These are phyloP conservation scores for Podaxis carcinomalis DNA, from an alignment of 768 basidiomycete species.

Conservation along the genomic window DNA sequence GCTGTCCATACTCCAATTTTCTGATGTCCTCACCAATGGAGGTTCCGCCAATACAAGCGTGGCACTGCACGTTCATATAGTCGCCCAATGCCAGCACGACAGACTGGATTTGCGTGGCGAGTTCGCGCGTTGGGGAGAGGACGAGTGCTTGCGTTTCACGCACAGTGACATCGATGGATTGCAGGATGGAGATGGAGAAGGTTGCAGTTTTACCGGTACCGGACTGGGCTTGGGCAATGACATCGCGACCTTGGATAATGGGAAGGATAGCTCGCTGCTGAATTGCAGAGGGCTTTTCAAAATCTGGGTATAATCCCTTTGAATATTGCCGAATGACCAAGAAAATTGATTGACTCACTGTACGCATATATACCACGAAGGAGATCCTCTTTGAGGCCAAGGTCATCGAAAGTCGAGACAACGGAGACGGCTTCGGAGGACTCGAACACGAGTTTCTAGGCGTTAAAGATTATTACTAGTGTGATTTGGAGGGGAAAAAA, in stretches of 20 bases:
- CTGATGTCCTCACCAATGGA: slow-evolving; percentile 97
- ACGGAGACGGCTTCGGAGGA: slow-evolving; percentile 90
- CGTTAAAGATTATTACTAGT: slow-evolving; percentile 1
- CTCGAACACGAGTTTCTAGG: slow-evolving; percentile 89
- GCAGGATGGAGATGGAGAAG: slow-evolving; percentile 96
- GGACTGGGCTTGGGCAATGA: slow-evolving; percentile 98
- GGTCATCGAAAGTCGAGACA: slow-evolving; percentile 86
- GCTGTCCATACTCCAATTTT: slow-evolving; percentile 95
- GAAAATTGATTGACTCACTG: slow-evolving; percentile 48
- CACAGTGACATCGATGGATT: slow-evolving; percentile 93
- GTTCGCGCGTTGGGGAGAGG: slow-evolving; percentile 95
- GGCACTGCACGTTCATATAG: slow-evolving; percentile 99
- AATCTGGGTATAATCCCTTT: slow-evolving; percentile 41
- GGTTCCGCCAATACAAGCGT: slow-evolving; percentile 96
- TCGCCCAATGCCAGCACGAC: slow-evolving; percentile 95
- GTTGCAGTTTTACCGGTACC: slow-evolving; percentile 99
- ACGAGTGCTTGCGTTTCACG: slow-evolving; percentile 96
- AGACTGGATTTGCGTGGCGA: slow-evolving; percentile 98
- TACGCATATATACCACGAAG: slow-evolving; percentile 97
- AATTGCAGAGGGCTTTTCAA: slow-evolving; percentile 98
- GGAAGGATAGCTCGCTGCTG: slow-evolving; percentile 98
- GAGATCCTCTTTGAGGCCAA: slow-evolving; percentile 91
- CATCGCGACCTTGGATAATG: slow-evolving; percentile 93
- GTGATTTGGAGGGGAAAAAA: slow-evolving; percentile 15
- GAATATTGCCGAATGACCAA: neutral